Conservation (phyloP, 371 early-diverging fungal species). For the Mortierella sp. region DNA sequence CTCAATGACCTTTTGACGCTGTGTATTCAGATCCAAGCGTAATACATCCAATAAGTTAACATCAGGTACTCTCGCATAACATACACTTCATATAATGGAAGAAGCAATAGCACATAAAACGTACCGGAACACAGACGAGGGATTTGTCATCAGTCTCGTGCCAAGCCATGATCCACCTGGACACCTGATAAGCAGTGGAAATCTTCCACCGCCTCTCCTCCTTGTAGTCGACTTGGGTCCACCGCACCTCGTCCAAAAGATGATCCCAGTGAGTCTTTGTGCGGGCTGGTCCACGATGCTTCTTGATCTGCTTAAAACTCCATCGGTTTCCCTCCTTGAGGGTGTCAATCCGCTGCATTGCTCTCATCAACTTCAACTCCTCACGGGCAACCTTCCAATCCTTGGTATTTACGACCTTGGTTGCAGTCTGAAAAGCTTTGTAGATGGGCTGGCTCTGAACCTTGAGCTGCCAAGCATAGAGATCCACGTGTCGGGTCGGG, state of each 20-base stretch:
- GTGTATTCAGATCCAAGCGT: not conserved
- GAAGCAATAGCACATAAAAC: conserved; percentile 4
- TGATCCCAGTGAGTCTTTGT: conserved; percentile 92
- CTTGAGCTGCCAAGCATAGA: conserved; percentile 84
- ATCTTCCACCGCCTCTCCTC: conserved; percentile 91
- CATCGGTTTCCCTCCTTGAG: conserved; percentile 83
- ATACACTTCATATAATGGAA: not conserved
- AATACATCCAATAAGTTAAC: not conserved
- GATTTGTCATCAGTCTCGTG: conserved; percentile 82
- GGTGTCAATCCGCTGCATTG: conserved; percentile 83
- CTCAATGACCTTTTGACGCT: conserved; percentile 28
- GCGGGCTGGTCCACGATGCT: conserved; percentile 77
- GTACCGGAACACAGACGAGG: conserved; percentile 74
- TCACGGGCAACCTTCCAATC: conserved; percentile 93
- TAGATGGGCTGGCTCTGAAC: conserved; percentile 80
- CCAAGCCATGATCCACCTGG: conserved; percentile 87
- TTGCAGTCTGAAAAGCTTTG: conserved; percentile 75
- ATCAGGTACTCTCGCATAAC: not conserved
- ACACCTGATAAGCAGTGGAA: conserved; percentile 78
- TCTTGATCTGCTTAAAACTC: conserved; percentile 87
- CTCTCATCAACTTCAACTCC: conserved; percentile 82
- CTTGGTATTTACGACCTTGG: conserved; percentile 82
- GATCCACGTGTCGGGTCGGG: conserved; percentile 58
- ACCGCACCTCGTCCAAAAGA: conserved; percentile 91
- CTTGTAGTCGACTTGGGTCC: conserved; percentile 89